These are phyloP conservation scores for Ophiostoma perfectum DNA, from an alignment of 2,329 filamentous ascomycete species.

Conservation along the genomic window DNA sequence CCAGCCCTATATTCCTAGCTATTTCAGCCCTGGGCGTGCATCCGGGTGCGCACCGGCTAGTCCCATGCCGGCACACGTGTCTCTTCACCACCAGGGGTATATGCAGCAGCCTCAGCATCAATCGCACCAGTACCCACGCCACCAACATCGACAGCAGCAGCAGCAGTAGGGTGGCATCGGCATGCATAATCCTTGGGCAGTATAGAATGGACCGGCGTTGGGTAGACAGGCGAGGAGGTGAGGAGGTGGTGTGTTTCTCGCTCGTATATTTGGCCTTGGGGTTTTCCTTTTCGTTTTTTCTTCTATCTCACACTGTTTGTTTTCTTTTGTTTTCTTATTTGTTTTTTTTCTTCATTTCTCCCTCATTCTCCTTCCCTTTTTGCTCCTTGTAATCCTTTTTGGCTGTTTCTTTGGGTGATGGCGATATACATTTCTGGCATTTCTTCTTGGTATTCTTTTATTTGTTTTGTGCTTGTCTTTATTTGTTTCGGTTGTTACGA, in stretches of 20 bases:
- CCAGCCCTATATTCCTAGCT: not conserved
- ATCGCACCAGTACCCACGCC: not conserved
- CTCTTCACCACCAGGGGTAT: not conserved
- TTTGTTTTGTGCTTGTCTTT: not conserved
- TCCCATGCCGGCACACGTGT: not conserved
- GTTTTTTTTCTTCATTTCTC: not conserved
- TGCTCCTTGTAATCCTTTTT: not conserved
- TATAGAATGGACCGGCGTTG: not conserved
- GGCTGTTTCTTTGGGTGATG: not conserved
- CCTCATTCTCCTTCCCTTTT: not conserved
- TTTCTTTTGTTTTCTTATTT: not conserved
- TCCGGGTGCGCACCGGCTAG: slow-evolving; percentile 9
- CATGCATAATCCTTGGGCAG: slow-evolving; percentile 18
- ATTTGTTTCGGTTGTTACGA: not conserved
- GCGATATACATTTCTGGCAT: slow-evolving; percentile 14
- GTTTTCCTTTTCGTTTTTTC: not conserved
- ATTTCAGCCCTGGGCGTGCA: slow-evolving; percentile 4
- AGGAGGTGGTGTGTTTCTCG: not conserved
- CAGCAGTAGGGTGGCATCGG: slow-evolving; percentile 12
- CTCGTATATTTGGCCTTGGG: not conserved
- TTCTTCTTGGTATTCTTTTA: not conserved
- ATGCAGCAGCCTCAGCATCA: not conserved
- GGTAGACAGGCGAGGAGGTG: no score
- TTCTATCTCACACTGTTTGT: not conserved
- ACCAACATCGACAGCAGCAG: not conserved